A percentile compares a stretch with the other conserved stretches of the same genome.
Evolutionary conservation across 192 early-diverging fungal species (phyloP).

Genomic region (Podila minutissima): DNA sequence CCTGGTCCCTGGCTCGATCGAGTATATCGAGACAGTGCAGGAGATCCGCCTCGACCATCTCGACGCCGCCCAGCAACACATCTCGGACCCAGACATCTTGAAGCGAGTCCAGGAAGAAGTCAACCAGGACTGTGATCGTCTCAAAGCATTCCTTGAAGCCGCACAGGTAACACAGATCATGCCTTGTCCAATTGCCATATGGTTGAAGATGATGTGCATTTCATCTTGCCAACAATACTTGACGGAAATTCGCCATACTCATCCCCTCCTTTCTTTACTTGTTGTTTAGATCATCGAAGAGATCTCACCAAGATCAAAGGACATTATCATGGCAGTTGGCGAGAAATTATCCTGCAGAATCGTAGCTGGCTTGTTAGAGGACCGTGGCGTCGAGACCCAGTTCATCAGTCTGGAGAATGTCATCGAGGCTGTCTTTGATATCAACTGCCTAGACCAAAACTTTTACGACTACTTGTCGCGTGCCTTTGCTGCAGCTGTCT

Average conservation of each 20-base stretch:
- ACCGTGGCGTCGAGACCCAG: constrained; percentile 81
- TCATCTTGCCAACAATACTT: too few species aligned
- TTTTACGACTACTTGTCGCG: constrained; percentile 95
- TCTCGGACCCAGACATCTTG: constrained; percentile 60
- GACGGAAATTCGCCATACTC: constrained; percentile 2
- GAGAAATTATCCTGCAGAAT: constrained; percentile 95
- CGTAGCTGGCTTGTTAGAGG: constrained; percentile 84
- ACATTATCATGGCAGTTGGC: constrained; percentile 94
- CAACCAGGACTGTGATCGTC: constrained; percentile 77
- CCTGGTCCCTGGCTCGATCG: constrained; percentile 73
- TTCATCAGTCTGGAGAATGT: constrained; percentile 92
- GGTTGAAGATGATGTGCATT: not conserved
- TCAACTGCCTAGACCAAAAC: constrained; percentile 84
- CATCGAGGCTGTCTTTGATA: constrained; percentile 83
- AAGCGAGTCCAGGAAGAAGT: constrained; percentile 68
- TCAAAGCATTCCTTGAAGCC: constrained; percentile 89
- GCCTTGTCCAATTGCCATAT: not conserved
- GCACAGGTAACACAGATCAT: constrained; percentile 70
- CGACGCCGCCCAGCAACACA: constrained; percentile 66
- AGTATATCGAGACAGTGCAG: constrained; percentile 81
- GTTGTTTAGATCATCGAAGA: constrained; percentile 86
- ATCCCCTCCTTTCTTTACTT: not conserved
- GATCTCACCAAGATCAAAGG: constrained; percentile 94
- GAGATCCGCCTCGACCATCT: constrained; percentile 88
- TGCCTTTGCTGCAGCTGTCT: constrained; percentile 69